Conservation (phyloP, 2,329 filamentous ascomycete genomes). For the Chrysoporthe cubensis region DNA sequence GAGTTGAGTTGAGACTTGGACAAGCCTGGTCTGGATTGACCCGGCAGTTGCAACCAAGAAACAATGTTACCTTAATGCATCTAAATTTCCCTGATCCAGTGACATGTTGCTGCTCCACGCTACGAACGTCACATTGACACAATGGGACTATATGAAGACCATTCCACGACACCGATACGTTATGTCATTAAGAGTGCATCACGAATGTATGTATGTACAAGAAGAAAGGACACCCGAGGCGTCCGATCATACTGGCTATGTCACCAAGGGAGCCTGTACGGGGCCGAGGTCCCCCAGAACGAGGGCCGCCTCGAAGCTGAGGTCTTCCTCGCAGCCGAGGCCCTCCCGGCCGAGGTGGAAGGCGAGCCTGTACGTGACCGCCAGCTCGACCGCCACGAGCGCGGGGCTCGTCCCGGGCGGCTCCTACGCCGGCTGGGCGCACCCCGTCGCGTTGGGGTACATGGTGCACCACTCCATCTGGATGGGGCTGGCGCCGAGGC, state of each 20-base stretch:
- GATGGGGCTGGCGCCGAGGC: slow-evolving; percentile 66
- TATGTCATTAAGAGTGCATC: slow-evolving; percentile 1
- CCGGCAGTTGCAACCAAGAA: too few relatives aligned
- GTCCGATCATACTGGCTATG: not conserved
- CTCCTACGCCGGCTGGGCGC: slow-evolving; percentile 37
- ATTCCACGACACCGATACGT: slow-evolving; percentile 3
- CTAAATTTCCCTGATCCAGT: too few relatives aligned
- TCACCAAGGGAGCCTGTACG: not conserved
- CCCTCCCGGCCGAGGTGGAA: not conserved
- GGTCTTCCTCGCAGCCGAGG: not conserved
- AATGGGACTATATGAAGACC: not conserved
- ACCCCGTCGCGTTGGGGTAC: slow-evolving; percentile 55
- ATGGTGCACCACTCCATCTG: slow-evolving; percentile 76
- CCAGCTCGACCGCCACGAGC: not conserved
- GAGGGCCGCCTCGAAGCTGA: not conserved
- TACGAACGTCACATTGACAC: not conserved
- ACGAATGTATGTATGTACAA: not conserved
- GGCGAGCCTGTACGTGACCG: not conserved
- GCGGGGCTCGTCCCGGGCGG: slow-evolving; percentile 5
- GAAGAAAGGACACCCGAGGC: not conserved
- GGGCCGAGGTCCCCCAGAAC: too few relatives aligned
- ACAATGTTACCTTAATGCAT: too few relatives aligned
- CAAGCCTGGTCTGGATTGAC: too few relatives aligned
- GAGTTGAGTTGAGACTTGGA: too few relatives aligned
- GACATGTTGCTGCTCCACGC: not conserved